Percentiles rank a stretch among this genome's conserved stretches.
These are phyloP conservation scores for Lumnitzera racemosa DNA, from an alignment of 345 rosid genomes.

Conservation along the genomic window DNA sequence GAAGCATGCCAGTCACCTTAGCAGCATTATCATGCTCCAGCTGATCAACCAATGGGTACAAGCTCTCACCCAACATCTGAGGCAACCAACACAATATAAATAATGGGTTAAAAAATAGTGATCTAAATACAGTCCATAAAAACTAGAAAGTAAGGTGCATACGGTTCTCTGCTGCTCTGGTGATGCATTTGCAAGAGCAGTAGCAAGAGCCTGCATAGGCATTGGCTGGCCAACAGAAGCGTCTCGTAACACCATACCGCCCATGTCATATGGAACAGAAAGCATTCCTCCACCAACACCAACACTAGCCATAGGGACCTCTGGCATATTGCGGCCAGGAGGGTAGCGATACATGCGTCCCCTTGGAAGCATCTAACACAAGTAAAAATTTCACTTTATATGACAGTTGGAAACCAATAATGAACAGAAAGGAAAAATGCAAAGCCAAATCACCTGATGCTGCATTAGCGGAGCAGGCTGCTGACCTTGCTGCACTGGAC, in stretches of 20 bases:
- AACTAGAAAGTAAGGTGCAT: slow-evolving; percentile 1
- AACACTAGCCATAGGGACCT: slow-evolving; percentile 38
- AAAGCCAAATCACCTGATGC: slow-evolving; percentile 33
- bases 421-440: too few relatives aligned
- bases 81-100: neutral
- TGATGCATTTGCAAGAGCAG: slow-evolving; percentile 60
- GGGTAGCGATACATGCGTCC: slow-evolving; percentile 64
- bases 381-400: neutral
- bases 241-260: slow-evolving; percentile 49
- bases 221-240: slow-evolving; percentile 37
- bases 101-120: neutral
- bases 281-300: slow-evolving; percentile 46
- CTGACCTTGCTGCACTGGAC: slow-evolving; percentile 50
- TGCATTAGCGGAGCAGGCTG: slow-evolving; percentile 58
- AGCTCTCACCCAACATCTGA: slow-evolving; percentile 71
- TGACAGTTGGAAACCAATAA: neutral
- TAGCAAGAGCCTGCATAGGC: slow-evolving; percentile 56
- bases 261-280: slow-evolving; percentile 53
- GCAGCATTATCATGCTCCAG: slow-evolving; percentile 62
- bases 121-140: too few relatives aligned
- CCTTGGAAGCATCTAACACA: slow-evolving; percentile 55
- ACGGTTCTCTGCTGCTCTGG: slow-evolving; percentile 76
- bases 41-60: slow-evolving; percentile 67
- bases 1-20: slow-evolving; percentile 78
- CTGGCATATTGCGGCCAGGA: slow-evolving; percentile 54